These are phyloP conservation scores for Epipyxis sp. DNA, from an alignment of 108 stramenopile genomes.

Conservation along the genomic window DNA sequence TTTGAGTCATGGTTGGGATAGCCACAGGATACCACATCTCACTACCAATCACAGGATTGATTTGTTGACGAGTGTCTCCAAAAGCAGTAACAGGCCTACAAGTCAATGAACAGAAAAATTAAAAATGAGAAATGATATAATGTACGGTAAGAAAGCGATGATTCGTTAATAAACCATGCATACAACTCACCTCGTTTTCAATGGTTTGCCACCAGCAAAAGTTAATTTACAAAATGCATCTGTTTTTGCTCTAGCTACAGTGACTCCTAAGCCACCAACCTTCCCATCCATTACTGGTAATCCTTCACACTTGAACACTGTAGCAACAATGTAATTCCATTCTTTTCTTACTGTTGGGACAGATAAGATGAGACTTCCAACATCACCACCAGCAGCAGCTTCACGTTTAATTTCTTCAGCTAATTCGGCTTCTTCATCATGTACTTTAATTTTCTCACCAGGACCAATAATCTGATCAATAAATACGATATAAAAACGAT, in stretches of 20 bases:
- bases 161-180: no score
- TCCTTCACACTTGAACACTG: constrained; percentile 42
- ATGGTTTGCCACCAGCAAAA: constrained; percentile 37
- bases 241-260: constrained; percentile 34
- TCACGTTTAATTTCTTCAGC: background rate
- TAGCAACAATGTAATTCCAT: constrained; percentile 40
- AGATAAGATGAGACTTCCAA: constrained; percentile 8
- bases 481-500: background rate
- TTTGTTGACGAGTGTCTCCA: background rate
- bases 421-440: constrained; percentile 41
- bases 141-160: no score
- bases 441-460: constrained; percentile 51
- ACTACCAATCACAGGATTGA: background rate
- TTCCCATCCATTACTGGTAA: constrained; percentile 44
- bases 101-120: no score
- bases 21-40: constrained; percentile 52
- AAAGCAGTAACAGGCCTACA: background rate
- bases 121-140: no score
- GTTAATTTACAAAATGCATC: constrained; percentile 48
- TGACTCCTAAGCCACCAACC: background rate
- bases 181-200: no score
- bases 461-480: constrained; percentile 52
- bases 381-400: constrained; percentile 16
- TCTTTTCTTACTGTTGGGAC: constrained; percentile 20
- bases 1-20: constrained; percentile 35